Conservation (phyloP, 1,284 basidiomycete genomes). For the Microbotryum saponariae region DNA sequence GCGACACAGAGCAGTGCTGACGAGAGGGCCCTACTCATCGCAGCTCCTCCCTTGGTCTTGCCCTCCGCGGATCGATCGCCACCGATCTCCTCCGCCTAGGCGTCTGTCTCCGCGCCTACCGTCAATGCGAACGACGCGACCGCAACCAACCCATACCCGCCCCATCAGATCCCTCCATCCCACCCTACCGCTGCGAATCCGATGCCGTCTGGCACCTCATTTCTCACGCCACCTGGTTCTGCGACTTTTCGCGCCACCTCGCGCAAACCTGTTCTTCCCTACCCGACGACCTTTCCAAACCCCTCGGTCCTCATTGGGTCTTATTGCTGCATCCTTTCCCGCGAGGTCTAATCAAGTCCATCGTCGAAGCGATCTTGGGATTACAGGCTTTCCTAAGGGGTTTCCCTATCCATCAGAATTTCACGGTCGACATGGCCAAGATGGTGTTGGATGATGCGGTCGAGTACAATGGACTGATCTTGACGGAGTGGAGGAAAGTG, state of each 20-base stretch:
- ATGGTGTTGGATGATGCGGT: conserved; percentile 11
- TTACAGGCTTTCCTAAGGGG: conserved; percentile 5
- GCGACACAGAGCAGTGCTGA: neutral
- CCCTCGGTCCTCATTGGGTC: neutral
- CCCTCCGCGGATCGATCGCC: neutral
- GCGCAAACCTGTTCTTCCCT: neutral
- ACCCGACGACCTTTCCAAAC: neutral
- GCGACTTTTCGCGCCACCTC: neutral
- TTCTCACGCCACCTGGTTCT: conserved; percentile 11
- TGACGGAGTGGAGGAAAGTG: neutral
- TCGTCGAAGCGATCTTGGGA: neutral
- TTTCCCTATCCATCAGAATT: neutral
- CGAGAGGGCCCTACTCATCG: no score
- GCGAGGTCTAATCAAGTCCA: neutral
- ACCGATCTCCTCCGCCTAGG: neutral
- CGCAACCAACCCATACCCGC: neutral
- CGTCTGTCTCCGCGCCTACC: neutral
- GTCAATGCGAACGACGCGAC: neutral
- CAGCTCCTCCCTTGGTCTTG: conserved; percentile 1
- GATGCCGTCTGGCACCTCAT: conserved; percentile 18
- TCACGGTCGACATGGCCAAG: conserved; percentile 9
- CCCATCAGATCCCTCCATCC: no score
- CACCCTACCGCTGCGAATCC: conserved; percentile 5
- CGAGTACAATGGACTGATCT: neutral
- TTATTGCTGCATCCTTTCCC: conserved; percentile 9